Conservation (phyloP, 2,329 filamentous ascomycete genomes). For the Mycosphaerella sp. region DNA sequence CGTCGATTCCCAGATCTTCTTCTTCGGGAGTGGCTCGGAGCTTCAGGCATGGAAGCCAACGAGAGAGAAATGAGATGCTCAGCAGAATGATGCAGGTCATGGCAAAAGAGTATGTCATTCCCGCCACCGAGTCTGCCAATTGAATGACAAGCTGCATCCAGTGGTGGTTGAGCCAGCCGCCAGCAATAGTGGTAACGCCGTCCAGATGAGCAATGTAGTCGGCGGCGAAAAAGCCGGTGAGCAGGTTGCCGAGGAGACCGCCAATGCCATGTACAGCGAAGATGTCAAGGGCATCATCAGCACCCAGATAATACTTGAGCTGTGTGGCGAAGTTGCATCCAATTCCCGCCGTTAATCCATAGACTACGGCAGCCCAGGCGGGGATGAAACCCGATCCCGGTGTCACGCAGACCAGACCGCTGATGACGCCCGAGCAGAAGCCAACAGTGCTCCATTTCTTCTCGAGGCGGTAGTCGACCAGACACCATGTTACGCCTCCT, state of each 20-base stretch:
- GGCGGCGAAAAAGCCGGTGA: conserved; percentile 76
- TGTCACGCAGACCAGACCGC: conserved; percentile 81
- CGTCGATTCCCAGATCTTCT: conserved; percentile 79
- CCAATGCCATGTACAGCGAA: conserved; percentile 78
- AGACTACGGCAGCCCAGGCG: conserved; percentile 75
- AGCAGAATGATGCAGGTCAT: conserved; percentile 69
- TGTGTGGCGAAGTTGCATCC: conserved; percentile 88
- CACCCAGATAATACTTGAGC: conserved; percentile 73
- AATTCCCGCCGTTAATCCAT: conserved; percentile 66
- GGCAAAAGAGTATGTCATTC: conserved; percentile 70
- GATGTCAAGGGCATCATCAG: conserved; percentile 84
- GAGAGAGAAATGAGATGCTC: conserved; percentile 59
- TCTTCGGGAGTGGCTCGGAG: conserved; percentile 71
- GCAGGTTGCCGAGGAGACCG: conserved; percentile 70
- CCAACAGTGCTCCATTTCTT: conserved; percentile 89
- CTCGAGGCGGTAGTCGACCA: conserved; percentile 82
- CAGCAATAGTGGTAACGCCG: conserved; percentile 58
- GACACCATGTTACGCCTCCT: conserved; percentile 82
- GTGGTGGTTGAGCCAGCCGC: conserved; percentile 78
- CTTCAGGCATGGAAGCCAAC: conserved; percentile 67
- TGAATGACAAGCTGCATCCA: conserved; percentile 82
- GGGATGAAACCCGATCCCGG: conserved; percentile 82
- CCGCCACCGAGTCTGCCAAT: conserved; percentile 71
- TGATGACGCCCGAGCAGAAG: conserved; percentile 85
- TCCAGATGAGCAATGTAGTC: conserved; percentile 80